Conservation (phyloP, 495 filamentous ascomycete species). For the Aspergillus coremiiformis region DNA sequence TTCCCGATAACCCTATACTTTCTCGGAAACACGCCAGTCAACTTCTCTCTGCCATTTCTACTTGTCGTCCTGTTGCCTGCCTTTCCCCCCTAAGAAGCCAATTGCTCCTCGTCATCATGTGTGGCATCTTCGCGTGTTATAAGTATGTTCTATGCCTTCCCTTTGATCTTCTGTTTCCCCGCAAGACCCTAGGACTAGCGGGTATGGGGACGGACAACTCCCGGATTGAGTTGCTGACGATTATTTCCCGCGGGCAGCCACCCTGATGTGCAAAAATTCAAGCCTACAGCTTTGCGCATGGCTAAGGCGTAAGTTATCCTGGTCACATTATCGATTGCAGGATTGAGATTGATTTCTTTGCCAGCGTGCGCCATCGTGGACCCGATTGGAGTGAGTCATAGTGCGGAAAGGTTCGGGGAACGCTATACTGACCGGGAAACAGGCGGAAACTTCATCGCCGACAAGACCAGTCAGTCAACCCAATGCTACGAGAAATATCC, state of each 20-base stretch:
- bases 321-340: conserved; percentile 11
- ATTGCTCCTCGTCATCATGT: conserved; percentile 39
- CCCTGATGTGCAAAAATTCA: conserved; percentile 93
- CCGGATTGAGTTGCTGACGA: background rate
- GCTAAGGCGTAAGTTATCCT: conserved; percentile 74
- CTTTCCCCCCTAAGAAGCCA: conserved; percentile 15
- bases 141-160: conserved; percentile 48
- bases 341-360: conserved; percentile 33
- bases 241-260: conserved; percentile 48
- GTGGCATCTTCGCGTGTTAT: conserved; percentile 94
- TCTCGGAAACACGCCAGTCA: conserved; percentile 6
- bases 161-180: conserved; percentile 8
- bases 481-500: background rate
- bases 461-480: conserved; percentile 71
- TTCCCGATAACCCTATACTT: conserved; percentile 14
- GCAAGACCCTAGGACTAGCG: conserved; percentile 18
- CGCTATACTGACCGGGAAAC: conserved; percentile 13
- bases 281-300: conserved; percentile 91
- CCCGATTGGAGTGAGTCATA: conserved; percentile 93
- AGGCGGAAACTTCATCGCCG: conserved; percentile 84
- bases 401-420: conserved; percentile 2
- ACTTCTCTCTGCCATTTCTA: conserved; percentile 4
- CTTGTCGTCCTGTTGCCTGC: conserved; percentile 14
- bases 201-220: background rate
- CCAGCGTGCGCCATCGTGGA: conserved; percentile 87